Base-by-base conservation (phyloP, 1,284 basidiomycete genomes). In the Pseudozyma sp. region DNA sequence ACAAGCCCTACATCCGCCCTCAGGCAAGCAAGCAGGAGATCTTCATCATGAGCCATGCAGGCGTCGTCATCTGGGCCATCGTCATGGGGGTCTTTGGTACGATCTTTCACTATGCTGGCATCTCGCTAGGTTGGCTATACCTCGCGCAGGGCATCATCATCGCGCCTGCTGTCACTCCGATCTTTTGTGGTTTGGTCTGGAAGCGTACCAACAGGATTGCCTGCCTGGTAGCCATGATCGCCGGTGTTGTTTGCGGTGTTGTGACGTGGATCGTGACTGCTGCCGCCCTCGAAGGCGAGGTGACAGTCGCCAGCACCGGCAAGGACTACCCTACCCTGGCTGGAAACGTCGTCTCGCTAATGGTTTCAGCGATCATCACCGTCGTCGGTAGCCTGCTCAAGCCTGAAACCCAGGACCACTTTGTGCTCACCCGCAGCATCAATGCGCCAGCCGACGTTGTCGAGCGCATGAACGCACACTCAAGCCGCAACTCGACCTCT, bases 301-400 rank as follows among this genome's bases (percentile, higher is more conserved):
- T 97, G 79, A 91, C 90, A 64, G 92, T 96, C 33, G 88, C 75
- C 7, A 86, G 87, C 1, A 87, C 86, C 29, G 86, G 87, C 81
- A 90, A 91, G 19, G 91, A 94, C 85, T 90, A 90, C 59, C 84
- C 84, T 1, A 79, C 84, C 1, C 63, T 96, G 16, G 90, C 93
- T 0, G 94, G 94, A 6, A 95, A 96, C 85, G 86, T 96, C 13
- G 91, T 92, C 1, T 90, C 93, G 0, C 92, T 97, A 75, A 90
- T 90, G 19, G 88, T 92, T 24, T 92, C 93, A 7, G 92, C 88
- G 1, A 90, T 97, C 63, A 87, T 97, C 75, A 89, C 92, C 0
- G 86, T 90, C 31, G 86, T 85, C 0, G 86, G 69, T 19, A 80
- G 68, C 24, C 14, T 72, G n/a, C 7, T 78, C n/a, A 51, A 45